Evolutionary conservation across 345 rosid species (phyloP).

Genomic region (Moricandia arvensis): DNA sequence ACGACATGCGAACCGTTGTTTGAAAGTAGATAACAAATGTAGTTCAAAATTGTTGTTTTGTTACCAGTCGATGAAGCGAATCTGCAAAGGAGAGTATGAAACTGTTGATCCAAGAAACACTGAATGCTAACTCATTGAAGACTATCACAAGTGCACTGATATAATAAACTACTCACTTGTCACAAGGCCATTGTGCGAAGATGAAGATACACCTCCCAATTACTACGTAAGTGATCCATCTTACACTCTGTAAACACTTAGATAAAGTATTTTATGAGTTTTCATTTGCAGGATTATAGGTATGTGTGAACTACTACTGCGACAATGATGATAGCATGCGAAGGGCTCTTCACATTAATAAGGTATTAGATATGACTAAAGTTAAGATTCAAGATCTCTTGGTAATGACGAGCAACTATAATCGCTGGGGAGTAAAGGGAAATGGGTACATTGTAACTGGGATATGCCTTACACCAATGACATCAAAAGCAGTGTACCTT

Average conservation of each 20-base stretch:
- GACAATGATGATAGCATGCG: conserved; percentile 34
- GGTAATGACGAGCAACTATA: not conserved
- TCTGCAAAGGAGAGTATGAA: conserved; percentile 25
- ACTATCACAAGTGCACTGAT: conserved; percentile 11
- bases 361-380: conserved; percentile 8
- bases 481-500: conserved; percentile 16
- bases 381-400: not conserved
- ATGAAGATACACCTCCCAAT: conserved; percentile 33
- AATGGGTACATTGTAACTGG: conserved; percentile 23
- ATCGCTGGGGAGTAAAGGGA: conserved; percentile 22
- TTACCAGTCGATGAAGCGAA: conserved; percentile 23
- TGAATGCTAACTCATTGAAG: conserved; percentile 20
- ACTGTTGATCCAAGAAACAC: conserved; percentile 22
- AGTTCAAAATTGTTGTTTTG: not conserved
- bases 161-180: not conserved
- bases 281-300: conserved; percentile 19
- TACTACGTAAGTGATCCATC: conserved; percentile 26
- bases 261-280: conserved; percentile 1
- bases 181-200: conserved; percentile 14
- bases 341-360: conserved; percentile 13
- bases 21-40: not conserved
- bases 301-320: conserved; percentile 20
- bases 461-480: conserved; percentile 11
- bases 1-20: not conserved
- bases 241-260: conserved; percentile 29